These are phyloP conservation scores for Arthrinium puccinioides DNA, from an alignment of 2,329 filamentous ascomycete species.

Conservation along the genomic window DNA sequence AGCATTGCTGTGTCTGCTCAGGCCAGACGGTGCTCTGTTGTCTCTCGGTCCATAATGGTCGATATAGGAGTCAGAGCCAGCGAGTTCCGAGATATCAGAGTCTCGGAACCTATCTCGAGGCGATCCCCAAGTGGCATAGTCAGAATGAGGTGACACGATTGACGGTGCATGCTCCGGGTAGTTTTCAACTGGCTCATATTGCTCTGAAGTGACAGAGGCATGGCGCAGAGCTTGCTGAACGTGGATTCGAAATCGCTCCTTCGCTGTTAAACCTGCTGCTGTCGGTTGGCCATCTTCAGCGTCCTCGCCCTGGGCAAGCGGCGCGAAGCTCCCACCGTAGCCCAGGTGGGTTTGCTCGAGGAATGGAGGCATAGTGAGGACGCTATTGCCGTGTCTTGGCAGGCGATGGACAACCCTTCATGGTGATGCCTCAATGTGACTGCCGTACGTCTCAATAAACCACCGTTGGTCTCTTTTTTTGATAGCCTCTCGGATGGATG, in stretches of 20 bases:
- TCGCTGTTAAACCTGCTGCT: background rate
- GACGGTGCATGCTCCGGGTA: background rate
- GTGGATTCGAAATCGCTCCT: constrained; percentile 3
- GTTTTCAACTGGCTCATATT: constrained; percentile 1
- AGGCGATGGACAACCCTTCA: background rate
- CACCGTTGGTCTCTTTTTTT: no score
- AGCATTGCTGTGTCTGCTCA: constrained; percentile 5
- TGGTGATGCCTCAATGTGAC: background rate
- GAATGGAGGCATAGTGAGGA: constrained; percentile 1
- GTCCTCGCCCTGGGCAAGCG: constrained; percentile 5
- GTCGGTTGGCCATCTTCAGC: constrained; percentile 1
- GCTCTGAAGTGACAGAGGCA: background rate
- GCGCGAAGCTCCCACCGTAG: constrained; percentile 4
- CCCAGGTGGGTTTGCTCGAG: background rate
- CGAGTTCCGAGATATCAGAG: constrained; percentile 4
- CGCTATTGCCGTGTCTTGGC: background rate
- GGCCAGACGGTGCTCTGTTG: constrained; percentile 5
- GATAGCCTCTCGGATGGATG: no score
- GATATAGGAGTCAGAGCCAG: background rate
- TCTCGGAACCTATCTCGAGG: background rate
- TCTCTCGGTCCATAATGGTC: constrained; percentile 5
- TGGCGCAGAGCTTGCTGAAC: constrained; percentile 4
- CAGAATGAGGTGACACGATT: background rate
- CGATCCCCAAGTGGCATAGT: background rate
- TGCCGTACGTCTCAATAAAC: no score